A percentile compares a stretch with the other conserved stretches of the same genome.
phyloP scores from a whole-genome alignment of 148 eudicot genomes.

The Arbutus unedo region DNA sequence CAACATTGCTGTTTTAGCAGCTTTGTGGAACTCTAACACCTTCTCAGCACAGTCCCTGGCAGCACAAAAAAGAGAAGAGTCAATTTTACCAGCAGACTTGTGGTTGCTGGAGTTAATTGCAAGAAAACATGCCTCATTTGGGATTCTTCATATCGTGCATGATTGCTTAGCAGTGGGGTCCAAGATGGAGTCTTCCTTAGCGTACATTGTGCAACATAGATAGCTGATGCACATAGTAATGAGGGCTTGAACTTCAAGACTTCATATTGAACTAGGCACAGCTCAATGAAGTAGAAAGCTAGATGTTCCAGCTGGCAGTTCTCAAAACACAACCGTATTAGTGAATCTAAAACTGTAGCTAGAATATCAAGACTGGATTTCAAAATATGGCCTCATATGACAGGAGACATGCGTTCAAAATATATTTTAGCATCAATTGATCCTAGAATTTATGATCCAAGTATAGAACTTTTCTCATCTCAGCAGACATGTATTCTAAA shows the following conservation, averaged over 20 bases:
- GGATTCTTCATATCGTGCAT: constrained; percentile 54
- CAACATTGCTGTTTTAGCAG: constrained; percentile 48
- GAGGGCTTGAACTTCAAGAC: constrained; percentile 78
- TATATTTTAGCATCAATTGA: neutral
- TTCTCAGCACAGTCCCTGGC: constrained; percentile 77
- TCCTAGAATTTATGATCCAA: neutral
- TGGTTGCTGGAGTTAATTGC: neutral
- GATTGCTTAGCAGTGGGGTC: constrained; percentile 62
- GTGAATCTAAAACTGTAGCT: neutral
- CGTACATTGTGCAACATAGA: constrained; percentile 77
- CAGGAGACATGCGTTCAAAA: neutral
- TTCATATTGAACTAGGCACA: constrained; percentile 74
- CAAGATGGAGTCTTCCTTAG: constrained; percentile 55
- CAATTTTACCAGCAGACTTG: neutral
- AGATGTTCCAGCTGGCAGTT: constrained; percentile 71
- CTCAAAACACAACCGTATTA: neutral
- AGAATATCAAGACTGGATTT: neutral
- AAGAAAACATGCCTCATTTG: constrained; percentile 53
- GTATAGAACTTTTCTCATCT: neutral
- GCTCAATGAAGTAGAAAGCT: constrained; percentile 86
- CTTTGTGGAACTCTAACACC: constrained; percentile 61
- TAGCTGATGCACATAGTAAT: constrained; percentile 80
- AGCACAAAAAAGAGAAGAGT: constrained; percentile 7
- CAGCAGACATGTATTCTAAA: neutral
- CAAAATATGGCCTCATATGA: neutral